Base-by-base conservation (phyloP, 2,329 filamentous ascomycete species). In the Fusarium nanum region DNA sequence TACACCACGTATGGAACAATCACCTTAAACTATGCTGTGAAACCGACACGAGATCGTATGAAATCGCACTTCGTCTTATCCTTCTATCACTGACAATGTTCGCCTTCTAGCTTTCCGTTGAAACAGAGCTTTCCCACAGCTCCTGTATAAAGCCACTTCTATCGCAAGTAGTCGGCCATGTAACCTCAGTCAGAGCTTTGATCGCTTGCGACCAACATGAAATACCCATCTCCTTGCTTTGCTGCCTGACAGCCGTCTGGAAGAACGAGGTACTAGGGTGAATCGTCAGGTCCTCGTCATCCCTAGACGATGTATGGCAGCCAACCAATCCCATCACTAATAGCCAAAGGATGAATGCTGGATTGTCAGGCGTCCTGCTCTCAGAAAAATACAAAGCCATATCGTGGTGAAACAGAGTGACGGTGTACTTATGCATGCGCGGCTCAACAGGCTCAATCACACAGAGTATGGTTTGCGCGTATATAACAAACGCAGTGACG, bases 81-180 rank as follows among this genome's bases (percentile, higher is more conserved):
- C 22, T 22, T 22, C 22, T 22, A 22, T 22, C 22, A 22, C 22
- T 22, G 22, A 22, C 22, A 22, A 22, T 22, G 22, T 22, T 22
- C 22, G 22, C 22, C 22, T 22, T 22, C 22, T 22, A 22, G 22
- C 22, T 22, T 22, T 22, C 11, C 5, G 10, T 9, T 14, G 20
- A 23, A 7, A 61, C 0, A 5, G 32, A 22, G 9, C 45, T 14
- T 6, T 20, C 73, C 76, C 61, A 67, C 2, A 61, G 6, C 4
- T 49, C 23, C 12, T 32, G 20, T 3, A 67, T 10, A 5, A 47
- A 34, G 3, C 25, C 34, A 1, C 18, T 12, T 14, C 13, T 16
- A 3, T 2, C 7, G 9, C 13, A n/a, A 13, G 16, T 16, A 18
- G 16, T 20, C 0, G 63, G 56, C 63, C 63, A 67, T 5, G 44